These are phyloP conservation scores for Boletus edulis DNA, from an alignment of 768 basidiomycete genomes.

Conservation along the genomic window DNA sequence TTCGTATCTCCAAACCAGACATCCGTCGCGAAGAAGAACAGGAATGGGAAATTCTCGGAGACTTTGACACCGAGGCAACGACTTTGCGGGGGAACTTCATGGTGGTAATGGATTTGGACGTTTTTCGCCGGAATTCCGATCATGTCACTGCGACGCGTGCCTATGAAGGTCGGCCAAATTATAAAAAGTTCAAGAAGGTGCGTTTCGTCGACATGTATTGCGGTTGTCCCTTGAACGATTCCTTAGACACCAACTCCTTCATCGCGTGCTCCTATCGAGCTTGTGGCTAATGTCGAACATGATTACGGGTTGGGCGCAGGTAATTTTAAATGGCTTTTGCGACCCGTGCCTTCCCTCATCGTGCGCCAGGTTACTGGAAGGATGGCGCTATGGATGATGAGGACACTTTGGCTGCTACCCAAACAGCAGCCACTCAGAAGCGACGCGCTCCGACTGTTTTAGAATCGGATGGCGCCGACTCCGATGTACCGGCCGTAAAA, in stretches of 20 bases:
- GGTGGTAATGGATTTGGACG: constrained; percentile 68
- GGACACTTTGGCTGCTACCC: constrained; percentile 19
- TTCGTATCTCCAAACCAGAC: constrained; percentile 68
- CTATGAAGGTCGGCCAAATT: constrained; percentile 52
- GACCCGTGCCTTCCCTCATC: neutral
- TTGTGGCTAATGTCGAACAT: constrained; percentile 48
- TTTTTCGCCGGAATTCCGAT: constrained; percentile 36
- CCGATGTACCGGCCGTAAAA: constrained; percentile 15
- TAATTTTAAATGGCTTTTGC: constrained; percentile 24
- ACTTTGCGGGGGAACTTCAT: constrained; percentile 75
- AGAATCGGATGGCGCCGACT: constrained; percentile 41
- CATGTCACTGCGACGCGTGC: constrained; percentile 35
- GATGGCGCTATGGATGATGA: constrained; percentile 24
- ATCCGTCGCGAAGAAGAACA: constrained; percentile 45
- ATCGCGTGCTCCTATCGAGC: constrained; percentile 42
- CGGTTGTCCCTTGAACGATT: constrained; percentile 5
- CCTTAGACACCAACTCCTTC: constrained; percentile 28
- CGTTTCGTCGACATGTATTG: constrained; percentile 9
- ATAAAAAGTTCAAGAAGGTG: constrained; percentile 81
- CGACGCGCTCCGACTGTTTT: constrained; percentile 32
- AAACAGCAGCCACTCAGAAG: constrained; percentile 17
- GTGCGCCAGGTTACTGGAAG: constrained; percentile 56
- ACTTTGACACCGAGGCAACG: constrained; percentile 57
- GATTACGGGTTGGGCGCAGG: constrained; percentile 56
- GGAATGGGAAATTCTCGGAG: constrained; percentile 59